A percentile compares a stretch with the other conserved stretches of the same genome.
Conservation (phyloP, 257 asterid species). For the Salvia rosmarinus region DNA sequence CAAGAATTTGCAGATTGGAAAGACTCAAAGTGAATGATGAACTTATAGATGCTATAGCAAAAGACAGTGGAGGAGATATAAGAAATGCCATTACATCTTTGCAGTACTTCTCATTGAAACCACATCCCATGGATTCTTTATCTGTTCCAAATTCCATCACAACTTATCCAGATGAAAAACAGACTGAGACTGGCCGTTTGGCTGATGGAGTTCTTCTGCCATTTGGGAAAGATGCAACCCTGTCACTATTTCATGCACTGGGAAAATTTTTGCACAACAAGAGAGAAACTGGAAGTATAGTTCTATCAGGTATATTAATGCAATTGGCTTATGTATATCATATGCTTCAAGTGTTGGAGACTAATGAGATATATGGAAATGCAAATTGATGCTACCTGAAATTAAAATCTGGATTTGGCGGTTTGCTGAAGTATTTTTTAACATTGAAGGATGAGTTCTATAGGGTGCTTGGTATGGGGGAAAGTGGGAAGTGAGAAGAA, state of each 20-base stretch:
- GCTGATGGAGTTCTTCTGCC: constrained; percentile 48
- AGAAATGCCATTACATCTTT: constrained; percentile 86
- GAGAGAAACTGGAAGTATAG: constrained; percentile 58
- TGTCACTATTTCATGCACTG: constrained; percentile 87
- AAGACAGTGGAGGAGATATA: constrained; percentile 90
- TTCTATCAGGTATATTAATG: constrained; percentile 54
- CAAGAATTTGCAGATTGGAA: constrained; percentile 70
- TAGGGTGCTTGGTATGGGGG: too few relatives aligned
- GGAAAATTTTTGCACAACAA: constrained; percentile 98
- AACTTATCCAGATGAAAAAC: constrained; percentile 39
- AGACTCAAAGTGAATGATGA: constrained; percentile 61
- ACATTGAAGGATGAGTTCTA: too few relatives aligned
- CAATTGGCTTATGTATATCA: constrained; percentile 16
- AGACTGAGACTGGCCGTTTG: constrained; percentile 37
- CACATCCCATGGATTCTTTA: constrained; percentile 42
- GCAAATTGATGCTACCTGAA: constrained; percentile 29
- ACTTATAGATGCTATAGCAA: constrained; percentile 70
- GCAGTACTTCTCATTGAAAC: constrained; percentile 78
- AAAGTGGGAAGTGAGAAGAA: too few relatives aligned
- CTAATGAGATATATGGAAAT: constrained; percentile 13
- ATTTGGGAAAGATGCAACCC: constrained; percentile 88
- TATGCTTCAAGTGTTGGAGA: constrained; percentile 11
- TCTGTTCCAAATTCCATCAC: constrained; percentile 36
- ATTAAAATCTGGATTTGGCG: constrained; percentile 10
- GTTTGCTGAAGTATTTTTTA: too few relatives aligned